Evolutionary conservation across 73 alveolate genomes (phyloP).

Genomic region (Halteria grandinella): DNA sequence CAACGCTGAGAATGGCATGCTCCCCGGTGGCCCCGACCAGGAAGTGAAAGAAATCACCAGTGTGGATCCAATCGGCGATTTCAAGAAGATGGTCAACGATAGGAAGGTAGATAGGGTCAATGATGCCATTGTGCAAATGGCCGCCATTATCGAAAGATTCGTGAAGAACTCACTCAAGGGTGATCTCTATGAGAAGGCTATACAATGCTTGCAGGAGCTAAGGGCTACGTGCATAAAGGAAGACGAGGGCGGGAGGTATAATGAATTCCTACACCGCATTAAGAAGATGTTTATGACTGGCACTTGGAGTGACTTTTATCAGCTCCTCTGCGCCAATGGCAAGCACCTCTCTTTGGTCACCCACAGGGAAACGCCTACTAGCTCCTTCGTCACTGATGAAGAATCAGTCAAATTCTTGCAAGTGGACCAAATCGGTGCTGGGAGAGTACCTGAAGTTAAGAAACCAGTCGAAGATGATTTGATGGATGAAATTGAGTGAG

Average conservation of each 20-base stretch:
- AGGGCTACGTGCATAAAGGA: slow-evolving; percentile 93
- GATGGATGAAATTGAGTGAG: slow-evolving; percentile 84
- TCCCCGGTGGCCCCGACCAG: slow-evolving; percentile 56
- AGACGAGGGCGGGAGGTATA: slow-evolving; percentile 89
- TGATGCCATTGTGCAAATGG: slow-evolving; percentile 90
- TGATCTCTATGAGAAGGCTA: slow-evolving; percentile 88
- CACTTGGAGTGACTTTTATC: no score
- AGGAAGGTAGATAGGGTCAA: slow-evolving; percentile 92
- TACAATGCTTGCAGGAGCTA: slow-evolving; percentile 88
- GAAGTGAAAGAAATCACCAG: slow-evolving; percentile 72
- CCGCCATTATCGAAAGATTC: slow-evolving; percentile 75
- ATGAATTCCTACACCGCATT: slow-evolving; percentile 75
- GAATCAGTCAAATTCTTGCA: no score
- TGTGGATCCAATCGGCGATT: slow-evolving; percentile 94
- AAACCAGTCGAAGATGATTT: slow-evolving; percentile 62
- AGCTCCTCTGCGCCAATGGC: no score
- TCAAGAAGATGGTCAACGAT: slow-evolving; percentile 92
- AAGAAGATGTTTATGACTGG: no score
- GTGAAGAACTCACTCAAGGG: slow-evolving; percentile 79
- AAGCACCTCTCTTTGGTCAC: no score
- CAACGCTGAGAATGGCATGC: background rate
- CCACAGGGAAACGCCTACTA: no score
- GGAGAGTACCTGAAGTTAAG: no score
- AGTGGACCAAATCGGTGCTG: no score
- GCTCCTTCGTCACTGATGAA: no score